A percentile compares a stretch with the other conserved stretches of the same genome.
These are phyloP conservation scores for Macrolepiota dolichaula DNA, from an alignment of 768 basidiomycete genomes.

Conservation along the genomic window DNA sequence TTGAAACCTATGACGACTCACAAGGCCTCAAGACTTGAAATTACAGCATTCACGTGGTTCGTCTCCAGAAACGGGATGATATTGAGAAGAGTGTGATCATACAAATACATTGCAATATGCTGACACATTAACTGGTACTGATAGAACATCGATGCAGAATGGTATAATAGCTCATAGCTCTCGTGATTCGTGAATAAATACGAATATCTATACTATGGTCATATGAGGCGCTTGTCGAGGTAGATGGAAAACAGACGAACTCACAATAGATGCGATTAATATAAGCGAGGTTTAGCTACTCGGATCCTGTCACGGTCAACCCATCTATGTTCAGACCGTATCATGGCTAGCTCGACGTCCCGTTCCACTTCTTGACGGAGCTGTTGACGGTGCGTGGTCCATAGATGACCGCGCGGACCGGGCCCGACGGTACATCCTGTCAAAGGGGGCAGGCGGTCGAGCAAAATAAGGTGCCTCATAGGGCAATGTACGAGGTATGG, in stretches of 20 bases:
- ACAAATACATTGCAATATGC: neutral
- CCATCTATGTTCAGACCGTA: neutral
- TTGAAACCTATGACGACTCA: neutral
- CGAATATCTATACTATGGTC: neutral
- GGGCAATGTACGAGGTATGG: constrained; percentile 35
- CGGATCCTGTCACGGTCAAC: neutral
- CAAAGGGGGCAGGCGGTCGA: constrained; percentile 29
- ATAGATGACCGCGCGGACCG: neutral
- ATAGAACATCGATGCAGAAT: neutral
- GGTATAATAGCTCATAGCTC: neutral
- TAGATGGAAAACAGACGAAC: neutral
- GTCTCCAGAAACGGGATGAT: neutral
- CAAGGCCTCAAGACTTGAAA: no score
- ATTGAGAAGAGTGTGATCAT: neutral
- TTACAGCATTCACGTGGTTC: neutral
- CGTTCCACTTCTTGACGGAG: neutral
- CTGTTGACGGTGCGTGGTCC: neutral
- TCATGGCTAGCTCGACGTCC: neutral
- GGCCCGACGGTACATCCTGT: neutral
- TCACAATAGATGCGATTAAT: neutral
- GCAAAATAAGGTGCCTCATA: constrained; percentile 47
- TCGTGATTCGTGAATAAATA: neutral
- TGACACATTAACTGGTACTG: neutral
- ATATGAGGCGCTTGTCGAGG: neutral
- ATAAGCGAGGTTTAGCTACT: neutral